Conservation (phyloP, 768 basidiomycete species). For the Lyophyllum decastes region DNA sequence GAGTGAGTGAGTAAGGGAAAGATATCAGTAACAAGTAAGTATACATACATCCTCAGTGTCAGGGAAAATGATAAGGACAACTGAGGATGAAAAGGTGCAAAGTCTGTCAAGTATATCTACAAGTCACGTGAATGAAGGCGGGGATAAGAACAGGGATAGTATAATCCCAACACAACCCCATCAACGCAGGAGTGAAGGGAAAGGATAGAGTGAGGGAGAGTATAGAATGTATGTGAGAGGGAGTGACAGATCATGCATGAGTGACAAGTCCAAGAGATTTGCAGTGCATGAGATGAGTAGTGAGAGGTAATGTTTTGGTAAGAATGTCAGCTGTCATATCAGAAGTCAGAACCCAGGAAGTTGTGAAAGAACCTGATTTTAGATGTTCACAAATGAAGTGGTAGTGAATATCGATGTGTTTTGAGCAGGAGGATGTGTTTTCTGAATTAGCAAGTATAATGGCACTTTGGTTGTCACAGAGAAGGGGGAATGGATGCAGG, state of each 20-base stretch:
- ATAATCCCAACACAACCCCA: neutral
- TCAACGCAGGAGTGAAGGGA: neutral
- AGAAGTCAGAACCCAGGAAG: slow-evolving; percentile 29
- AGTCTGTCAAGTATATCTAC: neutral
- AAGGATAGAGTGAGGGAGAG: neutral
- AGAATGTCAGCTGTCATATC: slow-evolving; percentile 41
- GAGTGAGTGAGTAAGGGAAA: neutral
- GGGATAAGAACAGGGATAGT: neutral
- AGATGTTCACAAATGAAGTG: slow-evolving; percentile 38
- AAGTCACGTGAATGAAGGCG: neutral
- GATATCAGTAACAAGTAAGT: neutral
- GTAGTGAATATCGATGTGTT: slow-evolving; percentile 19
- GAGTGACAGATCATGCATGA: neutral
- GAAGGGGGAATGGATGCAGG: slow-evolving; percentile 17
- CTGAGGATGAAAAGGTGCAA: neutral
- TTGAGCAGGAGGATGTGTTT: slow-evolving; percentile 26
- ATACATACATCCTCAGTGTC: neutral
- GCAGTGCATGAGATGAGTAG: slow-evolving; percentile 15
- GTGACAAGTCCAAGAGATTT: slow-evolving; percentile 9
- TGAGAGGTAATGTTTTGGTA: slow-evolving; percentile 32
- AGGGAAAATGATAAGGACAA: neutral
- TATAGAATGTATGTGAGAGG: neutral
- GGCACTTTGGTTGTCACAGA: slow-evolving; percentile 21
- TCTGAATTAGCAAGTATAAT: slow-evolving; percentile 14
- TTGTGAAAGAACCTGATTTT: slow-evolving; percentile 9